These are phyloP conservation scores for Endotrypanum monterogeii DNA, from an alignment of 208 protist genomes.

Conservation along the genomic window DNA sequence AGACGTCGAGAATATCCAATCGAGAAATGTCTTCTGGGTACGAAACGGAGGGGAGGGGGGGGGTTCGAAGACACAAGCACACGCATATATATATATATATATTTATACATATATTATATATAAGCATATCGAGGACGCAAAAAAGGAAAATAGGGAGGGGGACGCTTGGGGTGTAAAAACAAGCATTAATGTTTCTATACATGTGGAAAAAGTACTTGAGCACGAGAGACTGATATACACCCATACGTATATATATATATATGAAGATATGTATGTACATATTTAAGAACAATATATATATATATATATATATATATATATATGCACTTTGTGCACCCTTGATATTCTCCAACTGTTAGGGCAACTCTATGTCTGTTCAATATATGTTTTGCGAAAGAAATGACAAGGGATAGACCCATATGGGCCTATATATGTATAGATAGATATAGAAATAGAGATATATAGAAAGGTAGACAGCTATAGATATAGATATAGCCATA, in stretches of 20 bases:
- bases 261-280: not conserved
- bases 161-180: not conserved
- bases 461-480: no score
- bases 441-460: no score
- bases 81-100: not conserved
- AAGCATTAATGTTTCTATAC: not conserved
- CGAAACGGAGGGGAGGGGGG: not conserved
- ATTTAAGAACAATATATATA: not conserved
- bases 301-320: not conserved
- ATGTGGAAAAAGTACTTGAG: not conserved
- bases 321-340: not conserved
- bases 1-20: conserved; percentile 2
- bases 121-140: not conserved
- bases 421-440: no score
- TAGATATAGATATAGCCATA: no score
- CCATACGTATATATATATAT: not conserved
- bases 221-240: not conserved
- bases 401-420: no score
- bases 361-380: no score
- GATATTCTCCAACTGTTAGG: no score
- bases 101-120: no score
- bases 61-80: not conserved
- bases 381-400: no score
- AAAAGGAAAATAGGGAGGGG: not conserved
- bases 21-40: no score